phyloP scores from a whole-genome alignment of 2,329 filamentous ascomycete species.

The Graphium sp. region DNA sequence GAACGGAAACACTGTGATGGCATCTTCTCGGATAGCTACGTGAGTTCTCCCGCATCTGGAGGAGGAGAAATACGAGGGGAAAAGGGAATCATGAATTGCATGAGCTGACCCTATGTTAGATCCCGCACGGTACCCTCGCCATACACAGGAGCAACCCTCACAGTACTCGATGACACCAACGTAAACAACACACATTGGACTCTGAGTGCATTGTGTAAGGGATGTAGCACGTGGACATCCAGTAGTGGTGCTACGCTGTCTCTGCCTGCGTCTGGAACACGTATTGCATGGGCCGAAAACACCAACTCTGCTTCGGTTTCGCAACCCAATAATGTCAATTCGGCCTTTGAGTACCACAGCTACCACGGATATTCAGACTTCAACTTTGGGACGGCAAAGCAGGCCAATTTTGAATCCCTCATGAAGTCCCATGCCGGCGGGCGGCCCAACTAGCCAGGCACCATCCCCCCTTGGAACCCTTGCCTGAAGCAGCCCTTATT shows the following conservation, averaged over 20 bases:
- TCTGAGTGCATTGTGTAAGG: conserved; percentile 18
- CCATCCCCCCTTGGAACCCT: too few relatives aligned
- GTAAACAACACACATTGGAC: conserved; percentile 23
- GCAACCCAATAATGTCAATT: conserved; percentile 1
- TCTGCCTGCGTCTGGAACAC: conserved; percentile 1
- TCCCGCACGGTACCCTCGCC: conserved; percentile 14
- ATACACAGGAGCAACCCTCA: conserved; percentile 16
- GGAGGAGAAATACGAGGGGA: not conserved
- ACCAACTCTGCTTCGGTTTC: conserved; percentile 2
- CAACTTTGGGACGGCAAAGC: too few relatives aligned
- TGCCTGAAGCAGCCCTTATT: too few relatives aligned
- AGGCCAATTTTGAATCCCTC: too few relatives aligned
- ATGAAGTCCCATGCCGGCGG: too few relatives aligned
- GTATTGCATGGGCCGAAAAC: conserved; percentile 4
- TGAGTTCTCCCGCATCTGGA: conserved; percentile 1
- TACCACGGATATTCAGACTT: conserved; percentile 3
- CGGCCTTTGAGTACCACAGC: conserved; percentile 3
- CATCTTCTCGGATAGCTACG: conserved; percentile 4
- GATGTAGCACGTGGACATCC: conserved; percentile 17
- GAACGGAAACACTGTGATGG: conserved; percentile 3
- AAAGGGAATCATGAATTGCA: not conserved
- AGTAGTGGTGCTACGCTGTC: conserved; percentile 1
- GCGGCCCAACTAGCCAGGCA: too few relatives aligned
- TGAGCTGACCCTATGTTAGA: conserved; percentile 5
- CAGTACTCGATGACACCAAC: conserved; percentile 14